Evolutionary conservation across 2,329 filamentous ascomycete species (phyloP).

Genomic region (Trichoderma harzianum): DNA sequence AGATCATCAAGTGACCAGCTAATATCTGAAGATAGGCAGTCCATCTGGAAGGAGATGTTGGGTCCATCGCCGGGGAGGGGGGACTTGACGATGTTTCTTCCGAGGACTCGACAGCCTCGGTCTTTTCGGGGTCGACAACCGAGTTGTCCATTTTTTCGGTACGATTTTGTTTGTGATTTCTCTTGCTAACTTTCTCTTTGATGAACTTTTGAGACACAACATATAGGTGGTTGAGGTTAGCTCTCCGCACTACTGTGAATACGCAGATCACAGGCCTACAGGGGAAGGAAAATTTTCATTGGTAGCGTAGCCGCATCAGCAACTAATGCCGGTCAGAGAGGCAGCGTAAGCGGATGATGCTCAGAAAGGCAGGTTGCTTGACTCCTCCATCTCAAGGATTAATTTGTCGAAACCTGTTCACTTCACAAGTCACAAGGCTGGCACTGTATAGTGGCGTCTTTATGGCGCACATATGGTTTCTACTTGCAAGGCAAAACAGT

Average conservation of each 20-base stretch:
- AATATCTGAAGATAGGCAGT: neutral
- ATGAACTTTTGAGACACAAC: neutral
- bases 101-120: neutral
- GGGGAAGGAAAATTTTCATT: neutral
- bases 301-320: neutral
- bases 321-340: neutral
- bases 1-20: slow-evolving; percentile 18
- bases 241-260: no score
- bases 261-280: neutral
- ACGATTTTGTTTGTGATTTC: neutral
- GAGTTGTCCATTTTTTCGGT: neutral
- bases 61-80: neutral
- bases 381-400: neutral
- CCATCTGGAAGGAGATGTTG: neutral
- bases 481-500: neutral
- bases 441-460: neutral
- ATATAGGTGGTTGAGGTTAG: neutral
- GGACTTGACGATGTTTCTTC: neutral
- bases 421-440: neutral
- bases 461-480: neutral
- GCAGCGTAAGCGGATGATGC: neutral
- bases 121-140: neutral
- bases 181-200: neutral
- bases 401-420: neutral
- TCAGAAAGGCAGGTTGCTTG: neutral